A percentile compares a stretch with the other conserved stretches of the same genome.
Conservation (phyloP, 2,329 filamentous ascomycete species). For the Colletotrichum aenigma region DNA sequence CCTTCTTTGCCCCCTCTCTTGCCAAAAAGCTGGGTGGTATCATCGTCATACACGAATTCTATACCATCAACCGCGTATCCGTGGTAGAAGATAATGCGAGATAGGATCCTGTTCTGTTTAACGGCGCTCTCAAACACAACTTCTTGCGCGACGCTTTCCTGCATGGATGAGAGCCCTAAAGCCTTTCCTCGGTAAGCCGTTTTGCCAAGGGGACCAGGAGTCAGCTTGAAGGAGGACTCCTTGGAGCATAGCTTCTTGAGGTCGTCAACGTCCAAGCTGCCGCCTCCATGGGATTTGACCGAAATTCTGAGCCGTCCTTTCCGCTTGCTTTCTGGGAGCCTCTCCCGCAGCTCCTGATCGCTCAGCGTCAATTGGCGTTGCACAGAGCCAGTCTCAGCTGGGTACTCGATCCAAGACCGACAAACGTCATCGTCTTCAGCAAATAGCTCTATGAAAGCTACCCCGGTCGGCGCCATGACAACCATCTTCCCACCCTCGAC, state of each 20-base stretch:
- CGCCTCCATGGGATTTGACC: conserved; percentile 78
- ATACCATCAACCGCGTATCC: conserved; percentile 77
- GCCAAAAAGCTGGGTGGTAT: conserved; percentile 84
- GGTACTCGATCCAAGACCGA: conserved; percentile 81
- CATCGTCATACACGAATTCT: conserved; percentile 92
- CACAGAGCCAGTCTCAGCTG: conserved; percentile 63
- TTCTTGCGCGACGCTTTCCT: conserved; percentile 72
- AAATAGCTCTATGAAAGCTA: conserved; percentile 86
- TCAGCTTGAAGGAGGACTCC: conserved; percentile 73
- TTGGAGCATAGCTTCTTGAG: conserved; percentile 74
- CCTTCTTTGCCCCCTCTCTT: conserved; percentile 74
- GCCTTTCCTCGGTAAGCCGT: conserved; percentile 77
- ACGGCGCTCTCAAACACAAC: conserved; percentile 74
- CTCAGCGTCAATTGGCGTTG: conserved; percentile 76
- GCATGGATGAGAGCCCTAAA: conserved; percentile 74
- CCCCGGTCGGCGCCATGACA: conserved; percentile 78
- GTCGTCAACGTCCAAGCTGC: conserved; percentile 78
- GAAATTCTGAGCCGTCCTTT: conserved; percentile 74
- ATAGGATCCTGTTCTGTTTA: conserved; percentile 74
- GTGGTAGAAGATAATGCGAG: conserved; percentile 76
- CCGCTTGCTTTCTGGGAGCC: conserved; percentile 74
- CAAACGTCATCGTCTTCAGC: conserved; percentile 82
- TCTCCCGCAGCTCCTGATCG: conserved; percentile 74
- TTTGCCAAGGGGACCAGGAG: conserved; percentile 64
- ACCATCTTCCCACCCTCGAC: conserved; percentile 79